Evolutionary conservation across 257 asterid species (phyloP).

Genomic region (Rhazya stricta): DNA sequence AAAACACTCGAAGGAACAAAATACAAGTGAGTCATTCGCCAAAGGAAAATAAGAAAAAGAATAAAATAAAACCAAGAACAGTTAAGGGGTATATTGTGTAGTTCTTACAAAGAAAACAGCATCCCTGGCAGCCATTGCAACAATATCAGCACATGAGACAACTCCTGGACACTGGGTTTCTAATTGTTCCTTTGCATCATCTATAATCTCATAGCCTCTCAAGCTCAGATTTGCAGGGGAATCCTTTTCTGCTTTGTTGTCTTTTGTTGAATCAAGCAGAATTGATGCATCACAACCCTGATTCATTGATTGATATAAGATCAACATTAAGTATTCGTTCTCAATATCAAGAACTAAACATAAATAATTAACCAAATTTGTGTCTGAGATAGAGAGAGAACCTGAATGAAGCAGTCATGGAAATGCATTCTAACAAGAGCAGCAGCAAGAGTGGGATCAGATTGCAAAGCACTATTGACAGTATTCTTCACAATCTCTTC

Average conservation of each 20-base stretch:
- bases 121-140: slow-evolving; percentile 89
- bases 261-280: slow-evolving; percentile 69
- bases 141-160: slow-evolving; percentile 90
- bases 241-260: slow-evolving; percentile 84
- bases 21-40: background rate
- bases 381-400: slow-evolving; percentile 7
- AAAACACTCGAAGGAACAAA: no score
- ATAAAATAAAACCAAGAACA: background rate
- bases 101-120: slow-evolving; percentile 81
- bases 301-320: background rate
- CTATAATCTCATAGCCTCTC: slow-evolving; percentile 72
- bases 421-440: slow-evolving; percentile 83
- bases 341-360: no score
- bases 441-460: slow-evolving; percentile 86
- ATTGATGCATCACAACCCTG: slow-evolving; percentile 93
- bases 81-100: no score
- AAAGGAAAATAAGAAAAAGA: no score
- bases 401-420: slow-evolving; percentile 95
- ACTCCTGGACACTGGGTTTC: slow-evolving; percentile 79
- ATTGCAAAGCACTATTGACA: slow-evolving; percentile 49
- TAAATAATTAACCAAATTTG: no score
- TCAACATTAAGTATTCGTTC: no score
- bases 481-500: slow-evolving; percentile 43
- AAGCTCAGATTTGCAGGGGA: slow-evolving; percentile 91
- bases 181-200: slow-evolving; percentile 58